These are phyloP conservation scores for Leccinum obscurum DNA, from an alignment of 768 basidiomycete species.

Conservation along the genomic window DNA sequence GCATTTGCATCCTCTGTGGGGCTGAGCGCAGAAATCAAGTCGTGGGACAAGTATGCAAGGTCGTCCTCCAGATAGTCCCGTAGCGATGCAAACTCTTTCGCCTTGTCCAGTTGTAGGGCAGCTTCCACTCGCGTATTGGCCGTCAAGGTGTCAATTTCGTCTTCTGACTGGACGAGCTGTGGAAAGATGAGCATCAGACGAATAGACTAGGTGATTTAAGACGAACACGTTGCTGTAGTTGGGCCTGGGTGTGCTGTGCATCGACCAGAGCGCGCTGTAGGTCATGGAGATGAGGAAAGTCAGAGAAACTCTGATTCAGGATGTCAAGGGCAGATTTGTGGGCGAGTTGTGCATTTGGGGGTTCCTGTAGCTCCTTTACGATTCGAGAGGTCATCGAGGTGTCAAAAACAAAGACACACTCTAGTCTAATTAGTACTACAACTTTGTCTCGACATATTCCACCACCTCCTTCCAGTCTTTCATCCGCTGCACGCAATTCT, in stretches of 20 bases:
- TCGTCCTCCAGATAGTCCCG: slow-evolving; percentile 81
- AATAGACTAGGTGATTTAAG: slow-evolving; percentile 16
- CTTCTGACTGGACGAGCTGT: slow-evolving; percentile 58
- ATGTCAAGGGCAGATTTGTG: slow-evolving; percentile 33
- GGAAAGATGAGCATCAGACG: slow-evolving; percentile 34
- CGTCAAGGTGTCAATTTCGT: slow-evolving; percentile 47
- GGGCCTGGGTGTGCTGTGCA: slow-evolving; percentile 40
- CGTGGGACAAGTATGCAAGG: slow-evolving; percentile 61
- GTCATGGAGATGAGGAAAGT: slow-evolving; percentile 51
- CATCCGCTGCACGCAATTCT: slow-evolving; percentile 48
- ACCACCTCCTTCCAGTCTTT: slow-evolving; percentile 64
- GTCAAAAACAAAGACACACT: too few relatives aligned
- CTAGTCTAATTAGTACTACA: neutral
- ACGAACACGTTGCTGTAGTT: slow-evolving; percentile 48
- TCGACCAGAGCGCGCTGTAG: slow-evolving; percentile 46
- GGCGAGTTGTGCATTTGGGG: slow-evolving; percentile 46
- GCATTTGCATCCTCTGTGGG: slow-evolving; percentile 44
- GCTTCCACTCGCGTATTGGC: slow-evolving; percentile 48
- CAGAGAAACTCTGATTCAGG: slow-evolving; percentile 48
- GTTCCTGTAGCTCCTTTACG: slow-evolving; percentile 49
- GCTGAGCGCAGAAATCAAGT: slow-evolving; percentile 57
- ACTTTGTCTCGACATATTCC: slow-evolving; percentile 39
- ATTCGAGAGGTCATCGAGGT: slow-evolving; percentile 41
- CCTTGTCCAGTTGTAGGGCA: slow-evolving; percentile 53
- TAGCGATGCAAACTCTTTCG: slow-evolving; percentile 72